These are phyloP conservation scores for Moesziomyces sp. DNA, from an alignment of 1,284 basidiomycete species.

Conservation along the genomic window DNA sequence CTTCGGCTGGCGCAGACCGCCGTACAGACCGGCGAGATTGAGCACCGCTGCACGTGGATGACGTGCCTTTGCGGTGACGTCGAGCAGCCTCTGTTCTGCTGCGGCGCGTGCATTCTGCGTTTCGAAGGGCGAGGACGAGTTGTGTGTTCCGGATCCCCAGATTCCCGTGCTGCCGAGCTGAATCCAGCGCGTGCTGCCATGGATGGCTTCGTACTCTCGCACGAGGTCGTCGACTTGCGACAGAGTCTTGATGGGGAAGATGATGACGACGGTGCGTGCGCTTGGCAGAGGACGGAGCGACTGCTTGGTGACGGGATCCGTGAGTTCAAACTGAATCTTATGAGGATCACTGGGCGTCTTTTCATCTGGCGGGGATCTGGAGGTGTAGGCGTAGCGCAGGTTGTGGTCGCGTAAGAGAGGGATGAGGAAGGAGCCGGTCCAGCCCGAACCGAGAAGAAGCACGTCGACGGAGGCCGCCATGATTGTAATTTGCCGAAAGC, in stretches of 20 bases:
- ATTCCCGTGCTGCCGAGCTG: constrained; percentile 61
- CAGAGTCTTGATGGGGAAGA: constrained; percentile 70
- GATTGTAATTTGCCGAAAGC: background rate
- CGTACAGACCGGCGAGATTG: constrained; percentile 58
- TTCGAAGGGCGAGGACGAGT: constrained; percentile 44
- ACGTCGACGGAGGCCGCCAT: constrained; percentile 70
- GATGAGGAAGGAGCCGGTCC: constrained; percentile 76
- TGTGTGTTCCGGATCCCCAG: constrained; percentile 42
- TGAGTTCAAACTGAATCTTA: constrained; percentile 66
- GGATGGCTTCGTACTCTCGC: constrained; percentile 37
- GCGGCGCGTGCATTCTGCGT: constrained; percentile 28
- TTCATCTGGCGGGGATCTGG: constrained; percentile 70
- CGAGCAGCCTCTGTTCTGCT: constrained; percentile 42
- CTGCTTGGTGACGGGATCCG: constrained; percentile 56
- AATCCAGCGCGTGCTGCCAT: constrained; percentile 47
- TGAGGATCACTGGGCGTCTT: constrained; percentile 59
- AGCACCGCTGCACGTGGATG: constrained; percentile 39
- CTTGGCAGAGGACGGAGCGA: constrained; percentile 72
- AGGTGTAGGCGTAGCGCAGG: constrained; percentile 70
- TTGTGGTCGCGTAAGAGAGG: constrained; percentile 70
- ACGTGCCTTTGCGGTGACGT: constrained; percentile 11
- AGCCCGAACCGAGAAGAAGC: constrained; percentile 77
- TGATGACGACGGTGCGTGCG: constrained; percentile 74
- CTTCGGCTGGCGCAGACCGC: constrained; percentile 41
- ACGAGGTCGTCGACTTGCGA: constrained; percentile 49